Base-by-base conservation (phyloP, 2,329 filamentous ascomycete genomes). In the Colletotrichum horii region DNA sequence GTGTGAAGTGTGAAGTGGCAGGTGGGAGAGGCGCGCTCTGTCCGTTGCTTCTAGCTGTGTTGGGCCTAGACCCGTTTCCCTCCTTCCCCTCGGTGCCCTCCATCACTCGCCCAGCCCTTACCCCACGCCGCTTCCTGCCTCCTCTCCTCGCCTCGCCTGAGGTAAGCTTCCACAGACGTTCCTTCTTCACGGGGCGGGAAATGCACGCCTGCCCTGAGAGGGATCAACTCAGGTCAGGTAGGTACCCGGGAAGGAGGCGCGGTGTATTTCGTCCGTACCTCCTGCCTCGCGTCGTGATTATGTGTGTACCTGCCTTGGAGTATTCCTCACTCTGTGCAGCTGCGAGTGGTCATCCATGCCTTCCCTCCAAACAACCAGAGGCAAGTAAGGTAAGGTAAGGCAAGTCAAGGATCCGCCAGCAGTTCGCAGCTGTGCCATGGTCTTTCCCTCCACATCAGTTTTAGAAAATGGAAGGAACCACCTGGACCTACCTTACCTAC, bases 1-100 rank as follows among this genome's bases (percentile, higher is more conserved):
- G 38, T n/a, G 38, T 9, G 38, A 48, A 48, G 38, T 22, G 32
- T 74, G 66, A 74, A 58, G 71, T 74, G 71, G 71, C 67, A 74
- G 66, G 71, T 60, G 32, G 38, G 32, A 64, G 30, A 70, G 66
- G 66, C 56, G 15, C 30, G 56, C 19, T 28, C 66, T 34, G 15
- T 70, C 26, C 28, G 60, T 65, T 34, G 32, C 58, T 60, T 58
- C 67, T 71, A 71, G 58, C 43, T 70, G 19, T 26, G n/a, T 69
- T 69, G 6, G 56, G 66, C 12, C n/a, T 72, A 72, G 70, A 16
- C 36, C 52, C 43, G 43, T 52, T 52, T 52, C n/a, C 26, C 55
- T 68, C 52, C 70, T 34, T 34, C 65, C 32, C 28, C 68, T 43
- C 43, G 43, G 43, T 52, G 43, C 43, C n/a, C 43, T 52, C 43